Percentiles rank a stretch among this genome's conserved stretches.
These are phyloP conservation scores for Alternaria conjuncta DNA, from an alignment of 2,329 filamentous ascomycete species.

Conservation along the genomic window DNA sequence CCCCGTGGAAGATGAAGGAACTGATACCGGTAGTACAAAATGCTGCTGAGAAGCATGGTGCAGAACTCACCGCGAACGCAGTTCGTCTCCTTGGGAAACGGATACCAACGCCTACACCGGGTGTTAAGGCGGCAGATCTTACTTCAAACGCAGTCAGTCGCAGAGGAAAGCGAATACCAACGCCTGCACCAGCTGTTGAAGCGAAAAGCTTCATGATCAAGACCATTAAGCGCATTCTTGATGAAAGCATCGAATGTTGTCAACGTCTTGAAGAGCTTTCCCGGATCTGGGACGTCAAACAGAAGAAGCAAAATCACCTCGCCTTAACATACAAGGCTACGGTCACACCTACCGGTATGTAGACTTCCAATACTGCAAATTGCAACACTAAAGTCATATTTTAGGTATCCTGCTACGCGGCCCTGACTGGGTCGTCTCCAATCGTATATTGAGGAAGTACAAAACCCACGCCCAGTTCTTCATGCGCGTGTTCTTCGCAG, in stretches of 20 bases:
- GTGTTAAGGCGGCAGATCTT: conserved; percentile 55
- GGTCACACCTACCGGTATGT: conserved; percentile 49
- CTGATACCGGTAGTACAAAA: conserved; percentile 30
- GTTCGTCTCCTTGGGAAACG: conserved; percentile 72
- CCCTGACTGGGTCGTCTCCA: conserved; percentile 64
- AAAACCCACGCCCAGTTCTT: conserved; percentile 33
- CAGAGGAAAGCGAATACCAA: conserved; percentile 64
- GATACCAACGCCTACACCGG: conserved; percentile 27
- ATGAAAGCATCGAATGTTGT: conserved; percentile 13
- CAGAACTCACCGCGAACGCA: conserved; percentile 68
- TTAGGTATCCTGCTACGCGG: conserved; percentile 51
- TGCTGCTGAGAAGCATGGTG: conserved; percentile 46
- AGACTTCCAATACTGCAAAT: background rate
- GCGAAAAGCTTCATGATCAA: conserved; percentile 12
- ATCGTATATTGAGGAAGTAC: conserved; percentile 41
- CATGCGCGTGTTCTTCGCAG: conserved; percentile 71
- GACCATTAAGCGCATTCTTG: conserved; percentile 10
- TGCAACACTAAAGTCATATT: background rate
- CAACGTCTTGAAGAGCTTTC: conserved; percentile 55
- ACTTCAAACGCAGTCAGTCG: conserved; percentile 71
- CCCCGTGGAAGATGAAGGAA: conserved; percentile 18
- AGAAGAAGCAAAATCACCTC: conserved; percentile 57
- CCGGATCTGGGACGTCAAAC: conserved; percentile 61
- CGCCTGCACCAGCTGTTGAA: conserved; percentile 21
- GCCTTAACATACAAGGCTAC: conserved; percentile 62